phyloP scores from a whole-genome alignment of 2,329 filamentous ascomycete species.

The Parastagonospora nodorum region DNA sequence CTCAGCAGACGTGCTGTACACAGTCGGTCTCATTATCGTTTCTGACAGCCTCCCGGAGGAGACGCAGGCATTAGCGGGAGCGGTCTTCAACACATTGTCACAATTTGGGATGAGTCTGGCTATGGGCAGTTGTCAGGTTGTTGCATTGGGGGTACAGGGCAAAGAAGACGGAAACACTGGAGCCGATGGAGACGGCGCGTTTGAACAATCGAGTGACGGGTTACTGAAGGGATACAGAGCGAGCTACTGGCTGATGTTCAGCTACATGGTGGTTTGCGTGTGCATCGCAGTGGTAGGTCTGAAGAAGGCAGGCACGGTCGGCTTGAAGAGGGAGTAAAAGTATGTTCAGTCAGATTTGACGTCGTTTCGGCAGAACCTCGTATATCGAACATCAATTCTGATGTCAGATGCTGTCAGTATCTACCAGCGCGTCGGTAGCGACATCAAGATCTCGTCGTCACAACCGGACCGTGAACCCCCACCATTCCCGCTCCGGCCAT shows the following conservation, averaged over 20 bases:
- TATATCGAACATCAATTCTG: neutral
- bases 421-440: neutral
- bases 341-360: neutral
- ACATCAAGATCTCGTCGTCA: no score
- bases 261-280: conserved; percentile 26
- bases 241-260: conserved; percentile 35
- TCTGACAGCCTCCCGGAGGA: conserved; percentile 60
- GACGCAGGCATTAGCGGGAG: conserved; percentile 64
- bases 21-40: conserved; percentile 60
- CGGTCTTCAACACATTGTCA: conserved; percentile 64
- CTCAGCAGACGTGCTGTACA: conserved; percentile 58
- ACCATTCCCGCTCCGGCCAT: no score
- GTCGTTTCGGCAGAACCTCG: neutral
- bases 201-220: conserved; percentile 7
- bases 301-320: conserved; percentile 30
- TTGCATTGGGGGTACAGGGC: conserved; percentile 24
- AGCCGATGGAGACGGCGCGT: conserved; percentile 3
- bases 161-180: conserved; percentile 6
- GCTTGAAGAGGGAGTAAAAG: conserved; percentile 31
- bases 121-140: conserved; percentile 32
- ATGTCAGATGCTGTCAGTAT: neutral
- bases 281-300: conserved; percentile 29
- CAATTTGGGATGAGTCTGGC: conserved; percentile 58
- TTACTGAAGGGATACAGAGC: conserved; percentile 28
- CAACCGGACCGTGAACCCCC: no score